These are phyloP conservation scores for Lentinula lateritia DNA, from an alignment of 768 basidiomycete genomes.

Conservation along the genomic window DNA sequence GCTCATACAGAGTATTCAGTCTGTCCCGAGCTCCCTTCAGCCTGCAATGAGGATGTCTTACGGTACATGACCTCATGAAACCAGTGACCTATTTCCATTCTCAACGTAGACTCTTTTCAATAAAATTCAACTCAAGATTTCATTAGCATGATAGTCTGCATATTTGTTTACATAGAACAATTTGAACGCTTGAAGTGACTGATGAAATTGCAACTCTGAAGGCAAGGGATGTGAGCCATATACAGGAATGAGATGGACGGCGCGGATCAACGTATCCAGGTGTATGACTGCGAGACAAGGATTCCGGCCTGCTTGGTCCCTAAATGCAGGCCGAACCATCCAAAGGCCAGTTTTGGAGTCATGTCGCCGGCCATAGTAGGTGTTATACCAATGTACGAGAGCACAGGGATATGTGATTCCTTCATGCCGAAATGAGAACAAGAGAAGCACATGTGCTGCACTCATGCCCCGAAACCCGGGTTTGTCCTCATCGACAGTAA, in stretches of 20 bases:
- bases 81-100: no score
- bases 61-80: neutral
- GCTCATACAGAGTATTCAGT: no score
- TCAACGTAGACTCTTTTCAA: neutral
- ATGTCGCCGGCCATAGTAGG: constrained; percentile 8
- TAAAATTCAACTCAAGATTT: constrained; percentile 13
- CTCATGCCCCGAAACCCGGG: constrained; percentile 16
- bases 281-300: constrained; percentile 18
- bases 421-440: constrained; percentile 18
- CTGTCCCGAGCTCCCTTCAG: no score
- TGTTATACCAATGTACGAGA: constrained; percentile 20
- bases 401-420: constrained; percentile 17
- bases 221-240: constrained; percentile 17
- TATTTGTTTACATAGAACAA: constrained; percentile 27
- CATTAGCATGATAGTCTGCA: constrained; percentile 23
- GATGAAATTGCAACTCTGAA: constrained; percentile 10
- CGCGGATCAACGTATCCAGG: constrained; percentile 22
- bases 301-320: constrained; percentile 7
- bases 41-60: neutral
- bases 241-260: constrained; percentile 25
- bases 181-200: constrained; percentile 20
- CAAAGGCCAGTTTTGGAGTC: constrained; percentile 20
- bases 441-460: constrained; percentile 12
- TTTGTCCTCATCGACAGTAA: constrained; percentile 5
- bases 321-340: constrained; percentile 13